phyloP scores from a whole-genome alignment of 345 rosid species.

The Arabidopsis arenosa region DNA sequence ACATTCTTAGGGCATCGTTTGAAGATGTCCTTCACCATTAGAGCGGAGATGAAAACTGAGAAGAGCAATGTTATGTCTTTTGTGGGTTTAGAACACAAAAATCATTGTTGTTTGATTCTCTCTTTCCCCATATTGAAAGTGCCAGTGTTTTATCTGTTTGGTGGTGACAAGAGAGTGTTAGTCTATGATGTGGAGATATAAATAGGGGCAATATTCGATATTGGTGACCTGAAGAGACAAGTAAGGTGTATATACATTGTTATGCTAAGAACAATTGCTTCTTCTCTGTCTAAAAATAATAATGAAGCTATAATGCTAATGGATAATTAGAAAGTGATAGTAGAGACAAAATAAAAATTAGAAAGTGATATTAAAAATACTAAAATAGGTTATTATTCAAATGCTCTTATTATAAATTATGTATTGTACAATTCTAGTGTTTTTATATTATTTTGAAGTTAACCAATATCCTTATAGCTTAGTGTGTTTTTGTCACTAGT shows the following conservation, averaged over 20 bases:
- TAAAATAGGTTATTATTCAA: background rate
- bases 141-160: background rate
- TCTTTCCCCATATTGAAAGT: constrained; percentile 24
- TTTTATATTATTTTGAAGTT: background rate
- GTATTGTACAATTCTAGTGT: too few relatives aligned
- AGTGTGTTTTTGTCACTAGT: constrained; percentile 16
- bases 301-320: constrained; percentile 12
- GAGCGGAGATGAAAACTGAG: constrained; percentile 21
- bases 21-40: constrained; percentile 33
- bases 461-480: constrained; percentile 29
- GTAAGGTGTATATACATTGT: background rate
- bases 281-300: background rate
- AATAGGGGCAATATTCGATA: constrained; percentile 12
- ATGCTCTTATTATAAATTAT: too few relatives aligned
- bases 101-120: background rate
- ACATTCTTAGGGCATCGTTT: background rate
- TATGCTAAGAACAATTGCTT: background rate
- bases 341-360: too few relatives aligned
- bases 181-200: constrained; percentile 28
- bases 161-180: constrained; percentile 26
- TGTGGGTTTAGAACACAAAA: background rate
- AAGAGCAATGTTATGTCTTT: background rate
- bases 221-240: constrained; percentile 29
- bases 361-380: background rate
- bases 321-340: background rate